Evolutionary conservation across 805 yeast genomes (phyloP).

Genomic region (Kazachstania kunashirensis): DNA sequence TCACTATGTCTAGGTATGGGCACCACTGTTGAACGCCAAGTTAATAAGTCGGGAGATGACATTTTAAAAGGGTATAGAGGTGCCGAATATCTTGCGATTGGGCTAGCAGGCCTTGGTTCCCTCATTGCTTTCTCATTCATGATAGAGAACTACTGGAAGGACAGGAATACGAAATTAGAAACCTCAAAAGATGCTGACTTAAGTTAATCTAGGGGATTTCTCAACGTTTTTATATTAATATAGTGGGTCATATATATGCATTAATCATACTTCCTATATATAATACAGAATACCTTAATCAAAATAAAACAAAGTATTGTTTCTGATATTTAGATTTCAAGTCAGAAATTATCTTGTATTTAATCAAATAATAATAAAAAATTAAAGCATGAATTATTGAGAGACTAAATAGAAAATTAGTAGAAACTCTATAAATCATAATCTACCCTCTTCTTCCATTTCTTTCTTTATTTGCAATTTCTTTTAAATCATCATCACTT

Average conservation of each 20-base stretch:
- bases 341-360: no score
- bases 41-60: conserved; percentile 21
- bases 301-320: no score
- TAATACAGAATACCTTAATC: no score
- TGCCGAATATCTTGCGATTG: conserved; percentile 53
- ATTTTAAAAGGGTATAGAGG: conserved; percentile 41
- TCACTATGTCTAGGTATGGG: conserved; percentile 64
- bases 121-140: conserved; percentile 11
- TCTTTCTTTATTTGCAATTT: conserved; percentile 61
- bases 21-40: conserved; percentile 49
- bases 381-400: no score
- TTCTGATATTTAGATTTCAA: no score
- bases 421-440: neutral
- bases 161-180: conserved; percentile 4
- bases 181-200: neutral
- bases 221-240: no score
- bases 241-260: no score
- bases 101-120: conserved; percentile 34
- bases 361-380: no score
- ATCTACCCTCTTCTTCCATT: conserved; percentile 30
- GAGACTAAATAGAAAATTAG: no score
- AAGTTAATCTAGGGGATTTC: neutral
- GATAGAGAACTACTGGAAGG: conserved; percentile 9
- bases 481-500: conserved; percentile 69
- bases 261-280: no score